Evolutionary conservation across 1,284 basidiomycete genomes (phyloP), one percentile per base, ranked within the genome.

Genomic region (Fomitopsis pinicola): DNA sequence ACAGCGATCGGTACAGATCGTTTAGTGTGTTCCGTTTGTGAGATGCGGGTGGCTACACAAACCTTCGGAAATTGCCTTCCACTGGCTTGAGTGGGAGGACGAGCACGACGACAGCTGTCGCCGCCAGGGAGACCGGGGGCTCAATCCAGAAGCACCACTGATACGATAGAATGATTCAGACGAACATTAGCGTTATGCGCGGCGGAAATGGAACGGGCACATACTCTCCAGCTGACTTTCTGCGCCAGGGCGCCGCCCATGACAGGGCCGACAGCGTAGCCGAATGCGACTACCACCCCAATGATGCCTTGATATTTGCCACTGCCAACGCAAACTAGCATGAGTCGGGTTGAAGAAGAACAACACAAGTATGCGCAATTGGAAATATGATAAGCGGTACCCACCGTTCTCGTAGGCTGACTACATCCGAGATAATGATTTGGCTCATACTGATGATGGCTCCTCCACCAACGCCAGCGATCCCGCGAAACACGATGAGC

Each of bases 141-240:
- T 82, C 87, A 55, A 91, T 77, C 83, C 87, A 90, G 67, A 87
- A 85, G 67, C 82, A 84, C 83, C 83, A 86, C 80, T 83, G 56
- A 2, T 45, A 48, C 9, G 26, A 40, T 15, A n/a, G 3, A 30
- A 8, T 42, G 5, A 45, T 22, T 22, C 22, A 22, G 22, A 22
- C 22, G 2, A 2, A 22, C 2, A 22, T 38, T 12, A 17, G 53
- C 9, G 9, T 68, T 70, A 73, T 33, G 5, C 4, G 4, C 44
- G 30, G 30, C 30, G 8, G 30, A 8, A 33, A 30, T 30, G 48
- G 12, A 36, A 19, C 15, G n/a, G 7, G 28, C 15, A 73, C 81
- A 7, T 70, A 86, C 84, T 63, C 83, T 74, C 89, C 90, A 91
- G 48, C 78, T 79, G 2, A 79, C 80, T 58, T 82, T 82, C 66